Percentiles rank a stretch among this genome's conserved stretches.
These are phyloP conservation scores for Sisymbrium irio DNA, from an alignment of 345 rosid species.

Conservation along the genomic window DNA sequence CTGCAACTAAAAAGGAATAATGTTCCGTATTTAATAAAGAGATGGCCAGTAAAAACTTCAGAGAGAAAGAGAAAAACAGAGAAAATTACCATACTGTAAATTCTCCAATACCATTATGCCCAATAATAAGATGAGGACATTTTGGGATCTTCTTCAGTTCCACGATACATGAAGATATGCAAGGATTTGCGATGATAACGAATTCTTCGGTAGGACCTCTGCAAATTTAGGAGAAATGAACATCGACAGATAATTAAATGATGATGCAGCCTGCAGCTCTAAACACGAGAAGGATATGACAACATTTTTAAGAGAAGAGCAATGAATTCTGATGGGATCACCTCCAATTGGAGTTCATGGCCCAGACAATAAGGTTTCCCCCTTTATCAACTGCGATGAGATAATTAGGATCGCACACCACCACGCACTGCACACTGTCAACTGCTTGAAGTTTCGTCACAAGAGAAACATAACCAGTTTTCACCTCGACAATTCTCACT, in stretches of 20 bases:
- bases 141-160: slow-evolving; percentile 74
- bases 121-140: slow-evolving; percentile 57
- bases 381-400: slow-evolving; percentile 65
- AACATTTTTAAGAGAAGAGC: neutral
- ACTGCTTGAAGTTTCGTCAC: slow-evolving; percentile 51
- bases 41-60: neutral
- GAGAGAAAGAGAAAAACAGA: slow-evolving; percentile 16
- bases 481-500: slow-evolving; percentile 63
- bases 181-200: slow-evolving; percentile 42
- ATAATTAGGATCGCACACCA: slow-evolving; percentile 61
- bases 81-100: slow-evolving; percentile 75
- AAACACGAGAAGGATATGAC: slow-evolving; percentile 8
- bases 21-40: neutral
- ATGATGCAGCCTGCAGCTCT: slow-evolving; percentile 20
- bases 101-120: slow-evolving; percentile 75
- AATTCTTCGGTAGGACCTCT: slow-evolving; percentile 59
- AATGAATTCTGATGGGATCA: slow-evolving; percentile 27
- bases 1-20: neutral
- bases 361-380: slow-evolving; percentile 75
- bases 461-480: slow-evolving; percentile 69
- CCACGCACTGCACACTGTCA: slow-evolving; percentile 52
- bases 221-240: slow-evolving; percentile 37
- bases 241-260: slow-evolving; percentile 16
- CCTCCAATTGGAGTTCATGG: slow-evolving; percentile 86
- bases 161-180: slow-evolving; percentile 51